Percentiles rank a stretch among this genome's conserved stretches.
phyloP scores from a whole-genome alignment of 495 filamentous ascomycete genomes.

The Penicillium arizonense region DNA sequence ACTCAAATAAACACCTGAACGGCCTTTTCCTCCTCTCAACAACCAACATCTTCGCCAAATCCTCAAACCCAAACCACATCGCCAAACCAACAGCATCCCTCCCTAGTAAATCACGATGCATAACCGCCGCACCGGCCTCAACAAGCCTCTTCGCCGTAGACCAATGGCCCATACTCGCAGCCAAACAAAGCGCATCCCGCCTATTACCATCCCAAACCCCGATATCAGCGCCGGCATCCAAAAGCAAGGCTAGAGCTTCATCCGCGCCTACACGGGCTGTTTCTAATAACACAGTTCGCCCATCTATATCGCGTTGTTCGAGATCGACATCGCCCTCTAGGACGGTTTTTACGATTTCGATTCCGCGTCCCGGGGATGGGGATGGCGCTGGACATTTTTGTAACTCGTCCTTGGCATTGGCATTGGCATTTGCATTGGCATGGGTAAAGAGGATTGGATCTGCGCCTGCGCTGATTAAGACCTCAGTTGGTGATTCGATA shows the following conservation, averaged over 20 bases:
- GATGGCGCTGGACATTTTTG: too few species aligned
- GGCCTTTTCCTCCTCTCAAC: not conserved
- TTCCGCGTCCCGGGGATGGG: not conserved
- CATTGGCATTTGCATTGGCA: too few species aligned
- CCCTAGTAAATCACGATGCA: not conserved
- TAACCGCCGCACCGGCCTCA: not conserved
- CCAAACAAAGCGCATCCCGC: not conserved
- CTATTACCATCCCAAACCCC: not conserved
- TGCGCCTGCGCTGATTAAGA: not conserved
- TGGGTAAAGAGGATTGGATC: not conserved
- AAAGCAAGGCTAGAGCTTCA: not conserved
- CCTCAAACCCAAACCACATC: not conserved
- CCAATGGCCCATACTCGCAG: not conserved
- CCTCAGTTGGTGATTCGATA: not conserved
- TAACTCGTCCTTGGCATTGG: too few species aligned
- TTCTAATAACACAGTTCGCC: not conserved
- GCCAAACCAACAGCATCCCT: not conserved
- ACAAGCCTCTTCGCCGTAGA: not conserved
- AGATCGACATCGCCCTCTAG: not conserved
- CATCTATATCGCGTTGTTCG: not conserved
- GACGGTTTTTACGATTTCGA: not conserved
- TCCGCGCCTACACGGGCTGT: not conserved
- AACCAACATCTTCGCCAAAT: not conserved
- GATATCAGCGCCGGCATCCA: not conserved
- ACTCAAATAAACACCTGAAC: not conserved